Percentiles rank a stretch among this genome's conserved stretches.
Conservation (phyloP, 768 basidiomycete species). For the Psilocybe cubensis region DNA sequence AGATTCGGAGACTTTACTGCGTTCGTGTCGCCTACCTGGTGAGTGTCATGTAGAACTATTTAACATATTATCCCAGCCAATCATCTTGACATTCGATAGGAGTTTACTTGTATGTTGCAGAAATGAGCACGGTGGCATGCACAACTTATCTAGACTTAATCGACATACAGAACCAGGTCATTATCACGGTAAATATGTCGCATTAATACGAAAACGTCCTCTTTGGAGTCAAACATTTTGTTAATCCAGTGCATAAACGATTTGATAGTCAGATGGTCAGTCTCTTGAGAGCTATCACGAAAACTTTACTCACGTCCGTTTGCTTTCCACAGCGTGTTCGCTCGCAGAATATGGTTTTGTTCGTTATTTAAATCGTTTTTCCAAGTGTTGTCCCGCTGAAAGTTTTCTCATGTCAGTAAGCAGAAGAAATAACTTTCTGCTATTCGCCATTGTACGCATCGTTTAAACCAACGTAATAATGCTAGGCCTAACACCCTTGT, state of each 20-base stretch:
- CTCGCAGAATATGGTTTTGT: conserved; percentile 27
- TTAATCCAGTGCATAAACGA: conserved; percentile 22
- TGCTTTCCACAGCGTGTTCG: conserved; percentile 21
- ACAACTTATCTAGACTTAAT: not conserved
- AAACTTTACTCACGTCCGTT: not conserved
- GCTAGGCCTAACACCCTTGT: not conserved
- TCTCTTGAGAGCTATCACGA: not conserved
- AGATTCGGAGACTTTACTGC: conserved; percentile 18
- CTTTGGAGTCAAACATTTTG: not conserved
- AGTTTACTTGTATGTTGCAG: conserved; percentile 18
- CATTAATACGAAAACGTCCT: not conserved
- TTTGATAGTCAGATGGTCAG: conserved; percentile 25
- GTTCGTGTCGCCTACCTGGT: conserved; percentile 23
- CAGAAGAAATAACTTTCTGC: conserved; percentile 18
- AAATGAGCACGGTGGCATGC: not conserved
- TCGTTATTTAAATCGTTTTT: not conserved
- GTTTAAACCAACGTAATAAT: not conserved
- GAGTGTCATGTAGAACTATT: not conserved
- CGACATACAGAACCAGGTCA: conserved; percentile 20
- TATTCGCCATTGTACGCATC: conserved; percentile 18
- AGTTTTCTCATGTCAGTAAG: conserved; percentile 9
- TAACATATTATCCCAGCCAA: not conserved
- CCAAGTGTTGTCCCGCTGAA: not conserved
- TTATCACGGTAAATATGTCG: conserved; percentile 21
- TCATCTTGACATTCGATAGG: conserved; percentile 5